Evolutionary conservation across 805 yeast species (phyloP).

Genomic region (Teunomyces kruisii): DNA sequence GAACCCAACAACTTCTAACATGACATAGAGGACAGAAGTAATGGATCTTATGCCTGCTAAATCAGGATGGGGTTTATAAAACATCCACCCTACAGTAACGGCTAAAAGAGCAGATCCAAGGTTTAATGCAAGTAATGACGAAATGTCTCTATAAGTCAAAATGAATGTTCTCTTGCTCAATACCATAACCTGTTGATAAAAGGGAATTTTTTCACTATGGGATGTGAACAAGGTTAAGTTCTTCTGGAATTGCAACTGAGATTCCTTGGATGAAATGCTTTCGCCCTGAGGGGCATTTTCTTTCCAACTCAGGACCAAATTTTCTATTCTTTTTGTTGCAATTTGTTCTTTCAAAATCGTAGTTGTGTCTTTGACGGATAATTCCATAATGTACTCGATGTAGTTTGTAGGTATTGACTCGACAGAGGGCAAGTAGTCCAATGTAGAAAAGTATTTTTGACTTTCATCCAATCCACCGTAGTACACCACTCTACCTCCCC

Average conservation of each 20-base stretch:
- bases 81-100: constrained; percentile 22
- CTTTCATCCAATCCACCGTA: constrained; percentile 19
- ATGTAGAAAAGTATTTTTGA: constrained; percentile 13
- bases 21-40: constrained; percentile 20
- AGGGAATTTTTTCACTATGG: constrained; percentile 15
- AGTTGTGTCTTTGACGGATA: constrained; percentile 13
- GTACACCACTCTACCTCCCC: constrained; percentile 26
- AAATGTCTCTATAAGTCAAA: constrained; percentile 17
- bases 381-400: constrained; percentile 13
- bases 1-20: constrained; percentile 24
- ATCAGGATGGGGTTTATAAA: constrained; percentile 18
- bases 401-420: constrained; percentile 6
- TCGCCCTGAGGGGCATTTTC: neutral
- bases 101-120: constrained; percentile 20
- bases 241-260: constrained; percentile 5
- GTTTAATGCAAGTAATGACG: constrained; percentile 19
- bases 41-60: constrained; percentile 23
- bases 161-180: constrained; percentile 19
- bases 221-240: constrained; percentile 11
- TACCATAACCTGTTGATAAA: constrained; percentile 17
- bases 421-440: constrained; percentile 2
- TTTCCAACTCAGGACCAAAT: constrained; percentile 11
- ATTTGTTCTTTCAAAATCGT: constrained; percentile 8
- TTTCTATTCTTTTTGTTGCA: constrained; percentile 9
- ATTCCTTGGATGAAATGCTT: constrained; percentile 10